Evolutionary conservation across 2,329 filamentous ascomycete genomes (phyloP).

Genomic region (Podosphaera xanthii): DNA sequence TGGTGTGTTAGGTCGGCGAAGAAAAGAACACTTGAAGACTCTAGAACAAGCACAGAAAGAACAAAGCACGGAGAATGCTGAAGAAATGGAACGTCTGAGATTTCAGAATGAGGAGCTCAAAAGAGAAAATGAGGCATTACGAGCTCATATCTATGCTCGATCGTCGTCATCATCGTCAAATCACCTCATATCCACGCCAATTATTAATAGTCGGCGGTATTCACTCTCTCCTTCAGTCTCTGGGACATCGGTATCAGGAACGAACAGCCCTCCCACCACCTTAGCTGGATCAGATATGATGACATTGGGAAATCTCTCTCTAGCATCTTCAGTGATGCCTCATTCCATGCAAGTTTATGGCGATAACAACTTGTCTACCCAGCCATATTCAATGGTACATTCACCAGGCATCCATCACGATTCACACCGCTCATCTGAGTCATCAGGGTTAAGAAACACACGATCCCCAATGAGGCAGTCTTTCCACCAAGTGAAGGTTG

Average conservation of each 20-base stretch:
- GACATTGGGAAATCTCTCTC: constrained; percentile 14
- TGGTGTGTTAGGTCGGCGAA: constrained; percentile 18
- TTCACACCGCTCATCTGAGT: constrained; percentile 18
- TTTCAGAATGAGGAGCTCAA: constrained; percentile 20
- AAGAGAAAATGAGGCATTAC: constrained; percentile 20
- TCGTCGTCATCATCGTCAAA: constrained; percentile 15
- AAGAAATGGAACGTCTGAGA: constrained; percentile 20
- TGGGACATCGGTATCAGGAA: constrained; percentile 13
- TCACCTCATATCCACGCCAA: constrained; percentile 10
- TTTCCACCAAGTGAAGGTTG: constrained; percentile 17
- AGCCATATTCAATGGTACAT: constrained; percentile 18
- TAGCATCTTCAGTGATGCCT: constrained; percentile 15
- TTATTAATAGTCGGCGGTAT: constrained; percentile 13
- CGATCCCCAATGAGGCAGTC: constrained; percentile 15
- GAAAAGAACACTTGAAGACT: constrained; percentile 22
- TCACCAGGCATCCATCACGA: constrained; percentile 17
- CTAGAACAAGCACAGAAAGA: constrained; percentile 21
- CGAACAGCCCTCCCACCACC: constrained; percentile 13
- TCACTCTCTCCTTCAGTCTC: constrained; percentile 17
- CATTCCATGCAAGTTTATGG: constrained; percentile 14
- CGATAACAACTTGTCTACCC: constrained; percentile 14
- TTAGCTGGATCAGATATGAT: constrained; percentile 14
- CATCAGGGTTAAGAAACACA: constrained; percentile 17
- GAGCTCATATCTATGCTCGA: constrained; percentile 17
- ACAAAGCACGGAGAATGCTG: constrained; percentile 18